Conservation (phyloP, 2,329 filamentous ascomycete genomes). For the Magnaporthiopsis poae region DNA sequence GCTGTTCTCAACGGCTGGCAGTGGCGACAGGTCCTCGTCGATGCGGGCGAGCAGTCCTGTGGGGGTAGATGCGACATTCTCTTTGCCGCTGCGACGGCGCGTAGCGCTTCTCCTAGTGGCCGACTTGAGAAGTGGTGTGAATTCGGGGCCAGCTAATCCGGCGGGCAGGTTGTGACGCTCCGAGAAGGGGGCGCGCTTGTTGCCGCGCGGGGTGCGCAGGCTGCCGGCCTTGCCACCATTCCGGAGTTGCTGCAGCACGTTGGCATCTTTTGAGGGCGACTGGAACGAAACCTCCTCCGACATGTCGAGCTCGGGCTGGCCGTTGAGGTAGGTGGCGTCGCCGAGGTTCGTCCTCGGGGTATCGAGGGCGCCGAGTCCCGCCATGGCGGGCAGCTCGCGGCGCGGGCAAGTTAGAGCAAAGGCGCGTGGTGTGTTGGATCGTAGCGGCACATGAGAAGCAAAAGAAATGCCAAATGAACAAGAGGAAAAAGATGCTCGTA, state of each 20-base stretch:
- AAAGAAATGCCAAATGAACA: not conserved
- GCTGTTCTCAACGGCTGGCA: slow-evolving; percentile 65
- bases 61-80: slow-evolving; percentile 55
- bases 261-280: slow-evolving; percentile 66
- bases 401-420: slow-evolving; percentile 3
- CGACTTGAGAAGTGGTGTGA: slow-evolving; percentile 84
- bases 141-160: slow-evolving; percentile 62
- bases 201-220: slow-evolving; percentile 63
- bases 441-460: not conserved
- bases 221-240: slow-evolving; percentile 49
- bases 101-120: slow-evolving; percentile 59
- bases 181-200: slow-evolving; percentile 53
- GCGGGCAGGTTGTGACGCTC: slow-evolving; percentile 62
- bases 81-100: slow-evolving; percentile 49
- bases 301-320: slow-evolving; percentile 66
- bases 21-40: slow-evolving; percentile 61
- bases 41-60: slow-evolving; percentile 55
- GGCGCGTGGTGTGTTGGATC: not conserved
- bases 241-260: slow-evolving; percentile 65
- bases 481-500: not conserved
- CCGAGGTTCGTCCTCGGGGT: slow-evolving; percentile 78
- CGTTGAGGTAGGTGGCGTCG: slow-evolving; percentile 70
- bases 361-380: slow-evolving; percentile 59
- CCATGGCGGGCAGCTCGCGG: slow-evolving; percentile 39
- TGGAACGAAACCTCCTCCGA: slow-evolving; percentile 82